Conservation (phyloP, 2,329 filamentous ascomycete species). For the Curvularia lunata region DNA sequence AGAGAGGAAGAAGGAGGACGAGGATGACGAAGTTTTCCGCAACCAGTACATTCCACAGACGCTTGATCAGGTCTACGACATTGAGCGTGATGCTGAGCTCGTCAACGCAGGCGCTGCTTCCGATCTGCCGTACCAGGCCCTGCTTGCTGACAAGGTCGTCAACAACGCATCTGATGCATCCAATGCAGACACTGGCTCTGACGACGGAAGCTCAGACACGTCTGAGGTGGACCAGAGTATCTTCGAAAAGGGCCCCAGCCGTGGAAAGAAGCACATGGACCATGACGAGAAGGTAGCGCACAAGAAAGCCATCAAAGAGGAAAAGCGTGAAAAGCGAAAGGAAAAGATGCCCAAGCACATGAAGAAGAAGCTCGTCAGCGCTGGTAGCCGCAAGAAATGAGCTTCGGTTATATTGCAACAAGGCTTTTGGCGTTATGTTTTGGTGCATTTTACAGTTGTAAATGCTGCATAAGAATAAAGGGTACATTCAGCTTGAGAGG, state of each 20-base stretch:
- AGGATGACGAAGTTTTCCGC: slow-evolving; percentile 91
- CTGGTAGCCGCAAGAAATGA: slow-evolving; percentile 68
- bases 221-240: slow-evolving; percentile 41
- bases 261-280: slow-evolving; percentile 72
- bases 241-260: slow-evolving; percentile 43
- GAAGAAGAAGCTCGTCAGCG: slow-evolving; percentile 83
- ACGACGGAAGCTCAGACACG: slow-evolving; percentile 26
- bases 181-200: slow-evolving; percentile 23
- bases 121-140: slow-evolving; percentile 82
- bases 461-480: background rate
- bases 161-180: slow-evolving; percentile 55
- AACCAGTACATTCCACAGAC: slow-evolving; percentile 97
- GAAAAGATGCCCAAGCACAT: slow-evolving; percentile 96
- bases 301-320: slow-evolving; percentile 91
- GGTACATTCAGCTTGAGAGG: background rate
- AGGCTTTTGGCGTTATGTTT: background rate
- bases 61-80: slow-evolving; percentile 93
- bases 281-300: slow-evolving; percentile 89
- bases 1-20: slow-evolving; percentile 65
- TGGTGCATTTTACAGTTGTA: background rate
- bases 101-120: slow-evolving; percentile 75
- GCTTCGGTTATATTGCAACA: background rate
- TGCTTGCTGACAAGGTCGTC: slow-evolving; percentile 73
- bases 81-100: slow-evolving; percentile 85
- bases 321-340: slow-evolving; percentile 90